Conservation (phyloP, 352 stramenopile genomes). For the Aphanomyces cochlioides region DNA sequence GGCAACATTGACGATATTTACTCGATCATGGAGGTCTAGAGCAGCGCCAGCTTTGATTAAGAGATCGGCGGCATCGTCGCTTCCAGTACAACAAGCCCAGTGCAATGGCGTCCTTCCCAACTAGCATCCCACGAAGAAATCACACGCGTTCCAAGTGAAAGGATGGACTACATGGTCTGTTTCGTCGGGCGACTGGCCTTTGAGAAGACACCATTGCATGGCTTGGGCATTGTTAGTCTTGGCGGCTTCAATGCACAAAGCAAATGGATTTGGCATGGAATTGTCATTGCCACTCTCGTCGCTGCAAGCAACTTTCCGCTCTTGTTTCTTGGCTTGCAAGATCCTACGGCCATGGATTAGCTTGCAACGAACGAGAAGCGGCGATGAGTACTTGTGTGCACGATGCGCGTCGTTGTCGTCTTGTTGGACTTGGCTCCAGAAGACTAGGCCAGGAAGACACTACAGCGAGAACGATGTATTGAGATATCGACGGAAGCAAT, state of each 20-base stretch:
- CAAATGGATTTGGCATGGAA: constrained; percentile 49
- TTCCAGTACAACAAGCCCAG: constrained; percentile 54
- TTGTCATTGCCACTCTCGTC: constrained; percentile 21
- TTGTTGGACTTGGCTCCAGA: constrained; percentile 45
- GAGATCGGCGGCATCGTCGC: constrained; percentile 54
- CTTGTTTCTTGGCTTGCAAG: not conserved
- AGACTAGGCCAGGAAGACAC: constrained; percentile 39
- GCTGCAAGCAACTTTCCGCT: not conserved
- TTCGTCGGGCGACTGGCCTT: constrained; percentile 58
- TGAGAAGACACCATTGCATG: constrained; percentile 55
- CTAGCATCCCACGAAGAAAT: constrained; percentile 22
- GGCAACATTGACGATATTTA: not conserved
- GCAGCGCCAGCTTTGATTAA: constrained; percentile 65
- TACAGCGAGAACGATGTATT: not conserved
- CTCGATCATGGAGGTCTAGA: constrained; percentile 44
- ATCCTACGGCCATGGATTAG: constrained; percentile 26
- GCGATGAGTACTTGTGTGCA: constrained; percentile 65
- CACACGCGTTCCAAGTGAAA: not conserved
- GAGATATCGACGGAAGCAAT: constrained; percentile 22
- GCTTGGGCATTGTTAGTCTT: constrained; percentile 45
- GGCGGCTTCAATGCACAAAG: constrained; percentile 60
- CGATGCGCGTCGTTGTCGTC: constrained; percentile 57
- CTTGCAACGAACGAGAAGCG: constrained; percentile 40
- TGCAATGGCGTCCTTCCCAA: constrained; percentile 63
- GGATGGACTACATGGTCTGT: constrained; percentile 35